Base-by-base conservation (phyloP, 371 early-diverging fungal genomes). In the Actinomortierella ambigua region DNA sequence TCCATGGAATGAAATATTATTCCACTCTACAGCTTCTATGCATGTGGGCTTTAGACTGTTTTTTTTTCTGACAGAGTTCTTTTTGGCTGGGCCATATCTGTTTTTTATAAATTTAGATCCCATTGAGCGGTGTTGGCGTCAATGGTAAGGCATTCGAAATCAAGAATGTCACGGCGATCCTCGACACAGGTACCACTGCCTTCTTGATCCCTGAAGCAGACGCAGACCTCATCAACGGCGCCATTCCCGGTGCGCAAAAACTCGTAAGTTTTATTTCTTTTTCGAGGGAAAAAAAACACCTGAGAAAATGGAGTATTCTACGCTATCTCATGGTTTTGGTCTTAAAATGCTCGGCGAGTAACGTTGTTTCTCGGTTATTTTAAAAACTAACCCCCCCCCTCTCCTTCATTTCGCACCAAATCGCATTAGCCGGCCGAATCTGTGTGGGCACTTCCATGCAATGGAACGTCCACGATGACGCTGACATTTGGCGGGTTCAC, bases 101-200 rank as follows among this genome's bases (percentile, higher is more conserved):
- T 20, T 8, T 22, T 18, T 11, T 22, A 24, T 8, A 20, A 48
- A 24, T 48, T 8, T 61, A 69, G 65, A 44, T 73, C 17, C 67
- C 75, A 2, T 28, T 67, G 5, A 51, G 26, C 0, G 63, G 63
- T 24, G 27, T 67, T 23, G 57, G 41, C 1, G 64, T 73, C 9
- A 50, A 50, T 3, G 41, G 50, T 20, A 53, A 18, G 5, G 29
- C 22, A 2, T 60, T 73, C 51, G 46, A 46, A 15, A 40, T 46
- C 17, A 20, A 5, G 24, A 17, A 13, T 22, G 47, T 55, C 9
- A 5, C 44, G 3, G 75, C 58, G 0, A 24, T 62, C 20, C 62
- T 73, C 40, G 75, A 73, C 51, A 60, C 68, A 7, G 75, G 75
- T 28, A 73, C 75, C 53, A 67, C 75, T 1, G 75, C 67, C 4